These are phyloP conservation scores for Parietaria judaica DNA, from an alignment of 306 rosid species.

Conservation along the genomic window DNA sequence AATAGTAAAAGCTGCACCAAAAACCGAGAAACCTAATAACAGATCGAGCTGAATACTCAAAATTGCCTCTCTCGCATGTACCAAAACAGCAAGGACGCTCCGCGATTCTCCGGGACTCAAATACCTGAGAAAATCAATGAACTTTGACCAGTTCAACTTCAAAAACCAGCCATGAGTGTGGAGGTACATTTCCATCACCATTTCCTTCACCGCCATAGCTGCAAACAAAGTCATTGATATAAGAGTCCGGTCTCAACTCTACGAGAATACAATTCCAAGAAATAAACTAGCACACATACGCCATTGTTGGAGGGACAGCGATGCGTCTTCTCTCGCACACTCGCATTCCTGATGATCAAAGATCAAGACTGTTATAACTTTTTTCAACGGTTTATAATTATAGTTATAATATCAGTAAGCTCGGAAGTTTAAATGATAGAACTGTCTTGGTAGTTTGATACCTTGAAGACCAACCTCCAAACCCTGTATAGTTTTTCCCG, in stretches of 20 bases:
- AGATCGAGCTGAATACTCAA: no score
- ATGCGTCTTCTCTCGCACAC: slow-evolving; percentile 79
- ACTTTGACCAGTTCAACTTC: slow-evolving; percentile 68
- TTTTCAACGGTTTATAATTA: background rate
- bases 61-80: no score
- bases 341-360: slow-evolving; percentile 58
- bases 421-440: background rate
- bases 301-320: slow-evolving; percentile 66
- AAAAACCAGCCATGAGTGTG: slow-evolving; percentile 69
- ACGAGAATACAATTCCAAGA: background rate
- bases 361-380: background rate
- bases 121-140: slow-evolving; percentile 24
- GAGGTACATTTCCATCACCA: slow-evolving; percentile 36
- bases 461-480: slow-evolving; percentile 87
- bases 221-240: slow-evolving; percentile 21
- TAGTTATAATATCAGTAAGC: background rate
- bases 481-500: slow-evolving; percentile 48
- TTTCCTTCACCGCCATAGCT: slow-evolving; percentile 45
- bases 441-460: slow-evolving; percentile 15
- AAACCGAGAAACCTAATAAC: no score
- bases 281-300: slow-evolving; percentile 31
- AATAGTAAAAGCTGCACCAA: no score
- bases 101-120: background rate
- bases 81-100: no score
- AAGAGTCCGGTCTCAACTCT: slow-evolving; percentile 9